Evolutionary conservation across 2,329 filamentous ascomycete genomes (phyloP), one percentile per base, ranked within the genome.

Genomic region (Botrytis tulipae): DNA sequence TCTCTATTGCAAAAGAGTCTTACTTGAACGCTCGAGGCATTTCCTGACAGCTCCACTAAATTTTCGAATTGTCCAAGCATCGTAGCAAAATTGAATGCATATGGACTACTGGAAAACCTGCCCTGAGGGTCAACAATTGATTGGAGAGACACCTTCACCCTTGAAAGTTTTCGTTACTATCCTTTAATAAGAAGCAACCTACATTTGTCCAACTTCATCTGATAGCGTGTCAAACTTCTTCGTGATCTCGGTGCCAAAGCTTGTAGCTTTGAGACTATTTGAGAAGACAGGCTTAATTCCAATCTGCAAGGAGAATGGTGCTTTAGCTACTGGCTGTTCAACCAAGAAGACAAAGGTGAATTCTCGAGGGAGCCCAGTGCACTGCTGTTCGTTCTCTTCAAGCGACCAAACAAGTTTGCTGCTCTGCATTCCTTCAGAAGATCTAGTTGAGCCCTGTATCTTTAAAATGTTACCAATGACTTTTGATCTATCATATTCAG

Each of bases 321-420:
- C 70, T 60, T 59, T 67, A 22, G 70, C 70, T 44, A 67, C 62
- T 25, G 70, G 61, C n/a, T 72, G 62, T 59, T 68, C 70, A 10
- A 72, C 16, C 46, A 72, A 46, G 62, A 72, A 72, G 42, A 72
- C 70, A 29, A 72, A 72, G 9, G 70, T 67, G 42, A 68, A 72
- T 35, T 72, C 70, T 59, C 61, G 46, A 32, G 70, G 70, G 59
- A 72, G 70, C 22, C 70, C 70, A 22, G 70, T 67, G 29, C 18
- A 57, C 46, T 72, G 70, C 44, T 72, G 70, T 35, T 72, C 61
- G 48, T 72, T 72, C 54, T 72, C 70, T 60, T 72, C 70, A 25
- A 72, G 35, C 32, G 70, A 72, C 61, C 37, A 67, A 46, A 67
- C 29, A 22, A 72, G 70, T 54, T 72, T 72, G 40, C 46, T 72